Evolutionary conservation across 169 alveolate species (phyloP), one percentile per base, ranked within the genome.

Genomic region (Cryptosporidium felis): DNA sequence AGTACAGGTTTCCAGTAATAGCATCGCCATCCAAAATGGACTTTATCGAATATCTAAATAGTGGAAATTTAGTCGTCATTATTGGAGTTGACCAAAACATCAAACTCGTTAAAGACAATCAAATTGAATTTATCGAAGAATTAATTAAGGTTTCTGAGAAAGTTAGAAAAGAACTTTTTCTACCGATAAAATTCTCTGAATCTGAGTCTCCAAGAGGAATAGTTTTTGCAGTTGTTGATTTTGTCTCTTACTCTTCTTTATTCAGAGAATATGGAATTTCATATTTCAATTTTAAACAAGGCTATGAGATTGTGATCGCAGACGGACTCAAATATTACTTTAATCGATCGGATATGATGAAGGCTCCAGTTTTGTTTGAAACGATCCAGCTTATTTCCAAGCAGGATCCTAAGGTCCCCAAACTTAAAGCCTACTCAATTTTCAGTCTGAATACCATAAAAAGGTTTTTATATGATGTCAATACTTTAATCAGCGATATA

Each of bases 201-300:
- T 30, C 45, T 4, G 59, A 36, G 18, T 18, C 10, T 5, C 66
- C 66, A 5, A 60, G 85, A 28, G 85, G 85, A n/a, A 56, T 74
- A 8, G 14, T 74, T 1, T 74, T 74, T 41, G 59, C 67, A 10
- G 56, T 74, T n/a, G 58, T 74, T 51, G 85, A 74, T 14, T 74
- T 74, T 41, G 18, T 34, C 10, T 16, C 85, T 14, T 74, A 74
- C 16, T 53, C 67, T n/a, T 74, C 85, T 8, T 36, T 74, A 26
- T 74, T 74, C 56, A 74, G 85, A 74, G 85, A 74, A 38, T 74
- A 36, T 58, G 85, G 85, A 2, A 74, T 74, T 6, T 53, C 53
- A 36, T 12, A 74, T 23, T 56, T 74, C 5, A 74, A 74, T 36
- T 74, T 38, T 10, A 74, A 40, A 23, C 66, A 74, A 36, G 85